A percentile compares a stretch with the other conserved stretches of the same genome.
phyloP scores from a whole-genome alignment of 805 yeast genomes.

The Metschnikowia vanudenii region DNA sequence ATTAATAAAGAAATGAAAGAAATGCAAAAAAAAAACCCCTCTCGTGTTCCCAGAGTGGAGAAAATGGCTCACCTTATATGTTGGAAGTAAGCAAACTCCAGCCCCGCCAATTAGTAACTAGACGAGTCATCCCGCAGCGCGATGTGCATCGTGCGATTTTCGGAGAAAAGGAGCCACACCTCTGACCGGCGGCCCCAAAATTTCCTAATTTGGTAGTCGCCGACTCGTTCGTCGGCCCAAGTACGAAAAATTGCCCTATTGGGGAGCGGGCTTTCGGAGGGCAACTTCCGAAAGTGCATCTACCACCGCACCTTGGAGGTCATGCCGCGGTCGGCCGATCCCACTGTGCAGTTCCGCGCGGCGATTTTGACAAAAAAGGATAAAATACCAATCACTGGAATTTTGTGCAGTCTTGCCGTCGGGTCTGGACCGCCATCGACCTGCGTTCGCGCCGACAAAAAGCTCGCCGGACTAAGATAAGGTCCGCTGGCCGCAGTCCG shows the following conservation, averaged over 20 bases:
- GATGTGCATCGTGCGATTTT: neutral
- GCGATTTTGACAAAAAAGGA: neutral
- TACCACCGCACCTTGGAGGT: neutral
- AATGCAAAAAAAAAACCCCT: neutral
- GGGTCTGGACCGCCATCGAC: slow-evolving; percentile 6
- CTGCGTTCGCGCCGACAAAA: slow-evolving; percentile 1
- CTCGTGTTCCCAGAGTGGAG: neutral
- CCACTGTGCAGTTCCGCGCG: neutral
- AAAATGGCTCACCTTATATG: slow-evolving; percentile 3
- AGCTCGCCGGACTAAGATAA: neutral
- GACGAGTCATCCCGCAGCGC: slow-evolving; percentile 6
- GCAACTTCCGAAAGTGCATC: neutral
- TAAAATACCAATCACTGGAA: neutral
- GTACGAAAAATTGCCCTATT: neutral
- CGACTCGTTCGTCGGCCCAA: neutral
- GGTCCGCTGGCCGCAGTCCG: slow-evolving; percentile 2
- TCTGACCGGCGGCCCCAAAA: neutral
- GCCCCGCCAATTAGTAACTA: neutral
- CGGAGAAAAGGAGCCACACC: slow-evolving; percentile 3
- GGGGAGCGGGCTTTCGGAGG: slow-evolving; percentile 1
- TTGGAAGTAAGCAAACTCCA: neutral
- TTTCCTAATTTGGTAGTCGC: slow-evolving; percentile 1
- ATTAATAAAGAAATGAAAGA: too few relatives aligned
- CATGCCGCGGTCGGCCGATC: neutral
- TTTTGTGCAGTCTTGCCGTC: slow-evolving; percentile 3